These are phyloP conservation scores for Zanthoxylum bungeanum DNA, from an alignment of 345 rosid species.

Conservation along the genomic window DNA sequence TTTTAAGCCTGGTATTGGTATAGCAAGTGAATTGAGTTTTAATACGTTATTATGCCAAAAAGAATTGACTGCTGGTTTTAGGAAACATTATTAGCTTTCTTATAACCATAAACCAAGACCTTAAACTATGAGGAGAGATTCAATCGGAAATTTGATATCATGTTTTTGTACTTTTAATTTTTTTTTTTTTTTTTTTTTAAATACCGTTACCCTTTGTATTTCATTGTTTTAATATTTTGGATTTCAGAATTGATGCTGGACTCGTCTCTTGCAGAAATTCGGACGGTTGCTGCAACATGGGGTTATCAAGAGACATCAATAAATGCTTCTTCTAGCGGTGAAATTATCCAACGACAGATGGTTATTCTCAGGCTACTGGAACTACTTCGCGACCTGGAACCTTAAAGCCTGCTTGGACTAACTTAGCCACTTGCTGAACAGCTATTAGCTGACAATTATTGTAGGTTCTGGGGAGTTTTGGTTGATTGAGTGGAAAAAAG, in stretches of 20 bases:
- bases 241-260: neutral
- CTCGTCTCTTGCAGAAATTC: slow-evolving; percentile 32
- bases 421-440: slow-evolving; percentile 29
- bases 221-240: neutral
- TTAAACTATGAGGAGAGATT: too few species aligned
- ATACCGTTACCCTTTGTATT: neutral
- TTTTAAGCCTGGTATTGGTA: neutral
- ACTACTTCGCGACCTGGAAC: neutral
- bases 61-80: too few species aligned
- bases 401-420: slow-evolving; percentile 25
- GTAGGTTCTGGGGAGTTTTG: too few species aligned
- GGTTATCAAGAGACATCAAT: slow-evolving; percentile 20
- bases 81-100: too few species aligned
- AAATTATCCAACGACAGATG: slow-evolving; percentile 32
- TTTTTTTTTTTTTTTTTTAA: neutral
- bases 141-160: neutral
- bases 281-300: slow-evolving; percentile 36
- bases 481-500: too few species aligned
- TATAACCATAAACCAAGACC: too few species aligned
- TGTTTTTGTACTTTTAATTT: neutral
- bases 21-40: neutral
- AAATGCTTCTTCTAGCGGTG: slow-evolving; percentile 28
- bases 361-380: slow-evolving; percentile 10
- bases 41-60: too few species aligned
- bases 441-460: slow-evolving; percentile 17